Conservation (phyloP, 306 rosid genomes). For the Dryas drummondii region DNA sequence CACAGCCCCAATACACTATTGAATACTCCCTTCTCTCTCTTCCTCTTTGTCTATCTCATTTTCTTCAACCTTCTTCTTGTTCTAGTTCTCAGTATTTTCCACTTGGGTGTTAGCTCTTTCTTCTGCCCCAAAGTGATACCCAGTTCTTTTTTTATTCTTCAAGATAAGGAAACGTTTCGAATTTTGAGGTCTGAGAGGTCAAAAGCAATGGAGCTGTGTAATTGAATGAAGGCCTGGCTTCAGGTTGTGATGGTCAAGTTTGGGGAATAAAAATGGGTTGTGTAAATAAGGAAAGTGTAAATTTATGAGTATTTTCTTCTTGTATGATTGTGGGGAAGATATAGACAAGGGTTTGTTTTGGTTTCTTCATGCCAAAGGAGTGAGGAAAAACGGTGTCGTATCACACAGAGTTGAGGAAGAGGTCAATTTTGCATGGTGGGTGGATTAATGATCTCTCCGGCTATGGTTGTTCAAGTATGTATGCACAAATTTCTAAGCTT, state of each 20-base stretch:
- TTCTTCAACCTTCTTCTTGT: neutral
- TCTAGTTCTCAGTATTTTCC: conserved; percentile 1
- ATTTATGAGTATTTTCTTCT: conserved; percentile 14
- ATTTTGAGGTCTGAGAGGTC: neutral
- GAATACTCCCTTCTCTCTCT: neutral
- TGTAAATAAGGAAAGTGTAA: neutral
- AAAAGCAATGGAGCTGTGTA: neutral
- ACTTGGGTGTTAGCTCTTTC: conserved; percentile 1
- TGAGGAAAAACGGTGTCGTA: conserved; percentile 9
- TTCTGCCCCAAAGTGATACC: neutral
- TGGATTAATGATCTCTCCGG: conserved; percentile 29
- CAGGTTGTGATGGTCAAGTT: neutral
- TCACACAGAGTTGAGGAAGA: neutral
- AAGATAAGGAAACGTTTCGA: neutral
- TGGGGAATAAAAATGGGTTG: neutral
- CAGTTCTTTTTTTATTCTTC: conserved; percentile 1
- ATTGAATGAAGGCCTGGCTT: neutral
- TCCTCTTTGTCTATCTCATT: neutral
- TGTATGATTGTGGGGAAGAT: conserved; percentile 2
- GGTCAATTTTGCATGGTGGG: conserved; percentile 2
- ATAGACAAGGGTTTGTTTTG: neutral
- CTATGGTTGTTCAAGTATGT: conserved; percentile 54
- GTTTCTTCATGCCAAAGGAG: neutral
- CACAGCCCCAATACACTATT: neutral
- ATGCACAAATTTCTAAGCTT: neutral